These are phyloP conservation scores for Quambalaria eucalypti DNA, from an alignment of 1,284 basidiomycete genomes.

Conservation along the genomic window DNA sequence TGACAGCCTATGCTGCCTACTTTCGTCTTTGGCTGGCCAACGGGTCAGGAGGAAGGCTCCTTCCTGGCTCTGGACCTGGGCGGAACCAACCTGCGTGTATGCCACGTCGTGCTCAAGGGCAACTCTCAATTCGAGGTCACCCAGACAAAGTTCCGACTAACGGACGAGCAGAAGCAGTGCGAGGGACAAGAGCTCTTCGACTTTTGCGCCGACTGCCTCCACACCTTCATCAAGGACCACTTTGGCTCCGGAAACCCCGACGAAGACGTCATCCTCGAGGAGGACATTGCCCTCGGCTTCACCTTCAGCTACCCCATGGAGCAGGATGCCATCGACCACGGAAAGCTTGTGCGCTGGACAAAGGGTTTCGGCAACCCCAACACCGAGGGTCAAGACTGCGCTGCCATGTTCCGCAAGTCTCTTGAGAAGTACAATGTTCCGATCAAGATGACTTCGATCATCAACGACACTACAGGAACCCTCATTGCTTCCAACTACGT, in stretches of 20 bases:
- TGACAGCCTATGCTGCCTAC: conserved; percentile 96
- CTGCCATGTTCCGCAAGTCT: conserved; percentile 77
- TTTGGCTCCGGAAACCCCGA: conserved; percentile 49
- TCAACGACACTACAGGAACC: conserved; percentile 92
- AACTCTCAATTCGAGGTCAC: conserved; percentile 94
- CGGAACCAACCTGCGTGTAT: conserved; percentile 88
- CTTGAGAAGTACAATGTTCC: conserved; percentile 57
- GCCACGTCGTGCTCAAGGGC: conserved; percentile 83
- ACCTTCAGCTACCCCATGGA: conserved; percentile 58
- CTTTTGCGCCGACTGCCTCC: conserved; percentile 89
- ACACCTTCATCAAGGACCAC: conserved; percentile 77
- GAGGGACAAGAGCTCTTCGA: conserved; percentile 90
- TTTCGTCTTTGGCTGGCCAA: conserved; percentile 93
- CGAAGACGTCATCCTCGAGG: conserved; percentile 59
- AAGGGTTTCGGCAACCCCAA: conserved; percentile 91
- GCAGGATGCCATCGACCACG: conserved; percentile 76
- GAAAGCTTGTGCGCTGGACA: conserved; percentile 91
- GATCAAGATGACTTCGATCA: conserved; percentile 43
- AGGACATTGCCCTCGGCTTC: conserved; percentile 77
- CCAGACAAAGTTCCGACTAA: conserved; percentile 90
- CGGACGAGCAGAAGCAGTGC: conserved; percentile 97
- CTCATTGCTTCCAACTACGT: conserved; percentile 95
- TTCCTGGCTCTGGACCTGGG: conserved; percentile 91
- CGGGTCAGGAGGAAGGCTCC: conserved; percentile 78
- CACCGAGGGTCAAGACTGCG: conserved; percentile 86